These are phyloP conservation scores for Sporobolus alterniflorus DNA, from an alignment of 202 grass and related monocot species.

Conservation along the genomic window DNA sequence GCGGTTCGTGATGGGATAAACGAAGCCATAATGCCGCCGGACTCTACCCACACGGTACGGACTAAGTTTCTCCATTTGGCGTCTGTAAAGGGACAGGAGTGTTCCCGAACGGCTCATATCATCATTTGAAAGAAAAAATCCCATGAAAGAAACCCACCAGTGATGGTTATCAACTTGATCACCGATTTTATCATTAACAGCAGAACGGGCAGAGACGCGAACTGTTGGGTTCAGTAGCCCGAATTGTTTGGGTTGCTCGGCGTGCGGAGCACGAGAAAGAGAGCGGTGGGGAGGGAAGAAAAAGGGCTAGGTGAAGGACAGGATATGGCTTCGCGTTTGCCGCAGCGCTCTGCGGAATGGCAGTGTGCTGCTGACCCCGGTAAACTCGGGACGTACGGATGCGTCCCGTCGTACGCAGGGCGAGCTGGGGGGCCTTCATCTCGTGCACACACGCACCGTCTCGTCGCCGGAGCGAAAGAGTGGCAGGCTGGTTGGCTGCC, in stretches of 20 bases:
- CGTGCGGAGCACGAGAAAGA: slow-evolving; percentile 31
- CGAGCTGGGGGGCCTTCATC: no score
- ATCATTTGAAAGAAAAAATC: not conserved
- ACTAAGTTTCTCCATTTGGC: no score
- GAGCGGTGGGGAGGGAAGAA: not conserved
- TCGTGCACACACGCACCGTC: slow-evolving; percentile 6
- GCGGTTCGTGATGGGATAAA: no score
- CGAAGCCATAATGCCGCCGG: no score
- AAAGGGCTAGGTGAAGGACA: not conserved
- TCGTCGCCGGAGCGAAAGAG: no score
- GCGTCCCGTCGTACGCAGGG: slow-evolving; percentile 25
- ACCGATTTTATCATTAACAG: no score
- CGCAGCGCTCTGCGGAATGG: not conserved
- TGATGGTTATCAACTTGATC: no score
- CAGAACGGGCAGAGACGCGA: not conserved
- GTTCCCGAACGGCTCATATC: no score
- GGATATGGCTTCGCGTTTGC: not conserved
- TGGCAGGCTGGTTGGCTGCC: no score
- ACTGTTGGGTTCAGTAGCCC: not conserved
- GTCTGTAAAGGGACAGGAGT: no score
- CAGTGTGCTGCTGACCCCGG: not conserved
- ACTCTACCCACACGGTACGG: no score
- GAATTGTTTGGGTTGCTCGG: not conserved
- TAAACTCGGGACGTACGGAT: slow-evolving; percentile 18
- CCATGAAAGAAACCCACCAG: no score